Base-by-base conservation (phyloP, 148 eudicot genomes). In the Arbutus unedo region DNA sequence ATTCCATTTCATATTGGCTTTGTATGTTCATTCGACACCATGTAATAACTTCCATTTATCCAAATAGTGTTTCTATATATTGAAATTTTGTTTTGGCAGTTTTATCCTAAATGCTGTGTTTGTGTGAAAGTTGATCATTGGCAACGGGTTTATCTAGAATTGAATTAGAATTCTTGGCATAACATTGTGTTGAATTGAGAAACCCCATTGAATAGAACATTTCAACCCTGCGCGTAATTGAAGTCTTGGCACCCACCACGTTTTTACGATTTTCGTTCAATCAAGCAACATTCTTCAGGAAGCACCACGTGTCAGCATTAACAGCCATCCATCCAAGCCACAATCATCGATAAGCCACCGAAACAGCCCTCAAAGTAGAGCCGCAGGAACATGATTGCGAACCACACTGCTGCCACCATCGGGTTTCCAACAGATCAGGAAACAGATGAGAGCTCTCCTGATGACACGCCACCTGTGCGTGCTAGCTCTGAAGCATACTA, bases 161-260 rank as follows among this genome's bases (percentile, higher is more conserved):
- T 74, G 77, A 31, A 74, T 19, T 9, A 25, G 47, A 74, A 47
- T 47, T 19, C 77, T 74, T 74, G 50, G 50, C 77, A 47, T 74
- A 9, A 47, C 51, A 19, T 47, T 9, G 77, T 49, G 25, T 15
- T 53, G 8, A 25, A 25, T 49, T 21, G 50, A 48, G 57, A 75
- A 45, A 75, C 10, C 56, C 78, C 74, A 14, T 43, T 48, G 31
- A 25, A 66, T 66, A 25, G 7, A 25, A 31, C 18, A 4, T 64
- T 64, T 64, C 71, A 15, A 11, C 16, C 44, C 11, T 6, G 15
- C 11, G 71, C 16, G 43, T 4, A 25, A 66, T 43, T 25, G 44
- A 16, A 0, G 41, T 25, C 10, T 66, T 6, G 6, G 13, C 71
- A 25, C 16, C 41, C 4, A 25, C 43, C 44, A 66, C 4, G 18